Base-by-base conservation (phyloP, 2,329 filamentous ascomycete genomes). In the Rhinocladiella mackenziei region DNA sequence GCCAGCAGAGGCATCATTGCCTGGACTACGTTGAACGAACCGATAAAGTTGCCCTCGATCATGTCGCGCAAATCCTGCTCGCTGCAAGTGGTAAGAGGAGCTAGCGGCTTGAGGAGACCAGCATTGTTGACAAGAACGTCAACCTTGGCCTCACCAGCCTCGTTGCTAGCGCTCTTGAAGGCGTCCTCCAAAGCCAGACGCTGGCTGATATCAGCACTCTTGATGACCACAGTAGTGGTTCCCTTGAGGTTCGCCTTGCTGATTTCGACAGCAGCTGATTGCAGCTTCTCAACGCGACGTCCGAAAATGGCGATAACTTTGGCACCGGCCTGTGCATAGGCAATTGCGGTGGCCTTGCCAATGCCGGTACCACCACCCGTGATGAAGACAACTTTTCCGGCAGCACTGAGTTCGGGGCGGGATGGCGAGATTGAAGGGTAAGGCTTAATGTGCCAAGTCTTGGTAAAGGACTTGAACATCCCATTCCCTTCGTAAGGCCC, bases 321-420 rank as follows among this genome's bases (percentile, higher is more conserved):
- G 20, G 71, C 73, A 3, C 74, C 73, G 3, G 77, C 76, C 52
- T 64, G 64, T 14, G 77, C 78, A 53, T 72, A 82, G 7, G 74
- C 71, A n/a, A 75, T 56, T 1, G 76, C 77, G 3, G 71, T 75
- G 10, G 71, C 68, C 2, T 65, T 65, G 4, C 79, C 78, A 25
- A 80, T 70, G 2, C 77, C 76, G 28, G 70, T 72, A 2, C 72
- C 74, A 0, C 72, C 76, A 6, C 77, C 78, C 1, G 71, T 77
- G 38, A 82, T 71, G 45, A 83, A 66, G 34, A 75, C 62, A 31
- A 43, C 43, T 46, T 61, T 64, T 23, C 61, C 62, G 2, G 52
- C 55, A 31, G 65, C 60, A 6, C 53, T 60, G 23, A 61, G 54
- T 0, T 54, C 48, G 3, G 61, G 53, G 11, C 50, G 49, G 6